These are phyloP conservation scores for Nicotiana knightiana DNA, from an alignment of 257 asterid genomes.

Conservation along the genomic window DNA sequence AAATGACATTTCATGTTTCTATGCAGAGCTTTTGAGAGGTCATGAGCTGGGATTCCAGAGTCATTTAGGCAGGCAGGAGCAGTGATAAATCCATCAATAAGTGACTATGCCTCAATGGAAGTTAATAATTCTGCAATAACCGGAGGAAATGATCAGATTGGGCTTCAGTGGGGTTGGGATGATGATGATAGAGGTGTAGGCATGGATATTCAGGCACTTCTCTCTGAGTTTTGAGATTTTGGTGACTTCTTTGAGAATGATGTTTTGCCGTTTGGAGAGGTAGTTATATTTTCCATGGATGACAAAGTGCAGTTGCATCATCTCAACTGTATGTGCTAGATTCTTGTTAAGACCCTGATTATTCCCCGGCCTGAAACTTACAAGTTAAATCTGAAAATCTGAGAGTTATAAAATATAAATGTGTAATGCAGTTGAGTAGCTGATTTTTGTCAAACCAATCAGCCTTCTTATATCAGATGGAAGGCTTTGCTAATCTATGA, in stretches of 20 bases:
- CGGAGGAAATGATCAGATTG: slow-evolving; percentile 55
- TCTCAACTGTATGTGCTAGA: neutral
- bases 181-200: slow-evolving; percentile 77
- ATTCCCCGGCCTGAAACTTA: neutral
- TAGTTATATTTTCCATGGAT: slow-evolving; percentile 21
- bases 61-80: slow-evolving; percentile 70
- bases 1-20: neutral
- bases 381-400: neutral
- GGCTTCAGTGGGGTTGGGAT: slow-evolving; percentile 84
- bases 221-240: slow-evolving; percentile 95
- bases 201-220: slow-evolving; percentile 83
- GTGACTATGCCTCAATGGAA: slow-evolving; percentile 68
- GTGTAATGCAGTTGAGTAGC: neutral
- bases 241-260: slow-evolving; percentile 96
- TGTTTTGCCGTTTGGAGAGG: slow-evolving; percentile 91
- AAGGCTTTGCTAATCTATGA: slow-evolving; percentile 4
- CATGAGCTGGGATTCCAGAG: slow-evolving; percentile 52
- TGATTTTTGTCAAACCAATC: neutral
- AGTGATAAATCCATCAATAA: slow-evolving; percentile 62
- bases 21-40: slow-evolving; percentile 72
- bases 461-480: neutral
- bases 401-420: neutral
- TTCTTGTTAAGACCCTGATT: neutral
- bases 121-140: slow-evolving; percentile 47
- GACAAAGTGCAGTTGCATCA: neutral